A percentile compares a stretch with the other conserved stretches of the same genome.
Evolutionary conservation across 768 basidiomycete species (phyloP).

Genomic region (Exidia glandulosa): DNA sequence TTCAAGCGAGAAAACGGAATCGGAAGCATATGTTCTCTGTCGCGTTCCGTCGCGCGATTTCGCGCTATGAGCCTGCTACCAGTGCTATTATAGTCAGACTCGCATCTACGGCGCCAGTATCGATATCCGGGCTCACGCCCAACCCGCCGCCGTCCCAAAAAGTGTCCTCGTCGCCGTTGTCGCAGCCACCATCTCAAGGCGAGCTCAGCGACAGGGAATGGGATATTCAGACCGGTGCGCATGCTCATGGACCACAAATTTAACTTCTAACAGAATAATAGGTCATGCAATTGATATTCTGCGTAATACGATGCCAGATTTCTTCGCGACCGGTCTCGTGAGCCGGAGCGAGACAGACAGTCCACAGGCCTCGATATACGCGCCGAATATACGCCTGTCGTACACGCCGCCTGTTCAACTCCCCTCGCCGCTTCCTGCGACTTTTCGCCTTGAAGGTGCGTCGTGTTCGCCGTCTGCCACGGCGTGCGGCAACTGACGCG

Average conservation of each 20-base stretch:
- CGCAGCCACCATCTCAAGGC: no score
- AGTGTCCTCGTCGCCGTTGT: no score
- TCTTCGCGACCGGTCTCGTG: conserved; percentile 59
- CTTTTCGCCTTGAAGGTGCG: conserved; percentile 60
- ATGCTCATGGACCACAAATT: neutral
- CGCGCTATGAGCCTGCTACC: no score
- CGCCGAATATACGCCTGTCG: conserved; percentile 45
- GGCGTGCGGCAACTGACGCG: conserved; percentile 13
- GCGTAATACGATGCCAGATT: conserved; percentile 57
- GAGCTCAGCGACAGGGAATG: conserved; percentile 69
- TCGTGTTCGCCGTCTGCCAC: neutral
- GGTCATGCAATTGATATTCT: conserved; percentile 63
- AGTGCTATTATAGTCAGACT: no score
- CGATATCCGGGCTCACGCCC: no score
- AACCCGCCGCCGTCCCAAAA: no score
- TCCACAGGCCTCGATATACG: conserved; percentile 33
- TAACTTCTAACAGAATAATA: conserved; percentile 16
- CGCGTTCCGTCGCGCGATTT: no score
- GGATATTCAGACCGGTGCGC: conserved; percentile 63
- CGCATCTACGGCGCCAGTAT: no score
- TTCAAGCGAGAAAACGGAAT: no score
- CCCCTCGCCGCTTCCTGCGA: conserved; percentile 59
- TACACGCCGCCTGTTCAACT: conserved; percentile 61
- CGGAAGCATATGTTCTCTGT: no score
- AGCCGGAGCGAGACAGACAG: conserved; percentile 25